Evolutionary conservation across 2,329 filamentous ascomycete genomes (phyloP), one percentile per base, ranked within the genome.

Genomic region (Aspergillus flavus): DNA sequence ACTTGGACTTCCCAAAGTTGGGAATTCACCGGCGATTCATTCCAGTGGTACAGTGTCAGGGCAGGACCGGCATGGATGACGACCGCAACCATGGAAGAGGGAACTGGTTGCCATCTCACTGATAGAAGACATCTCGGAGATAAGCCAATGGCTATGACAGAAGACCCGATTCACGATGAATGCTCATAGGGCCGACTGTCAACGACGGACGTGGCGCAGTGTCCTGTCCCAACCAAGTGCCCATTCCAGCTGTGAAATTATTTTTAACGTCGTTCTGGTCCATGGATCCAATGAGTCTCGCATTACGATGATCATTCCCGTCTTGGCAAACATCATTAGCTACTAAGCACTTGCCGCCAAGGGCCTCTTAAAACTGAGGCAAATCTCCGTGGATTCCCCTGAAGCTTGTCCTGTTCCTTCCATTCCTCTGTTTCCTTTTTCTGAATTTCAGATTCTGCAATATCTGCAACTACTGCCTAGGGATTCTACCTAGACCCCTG

Each of bases 341-440:
- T 28, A 57, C 34, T 26, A 53, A 36, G 52, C 19, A 39, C 59
- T 30, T 60, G 59, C 65, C 65, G 65, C 64, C 64, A 66, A 62
- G 61, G 36, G 34, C 39, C n/a, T 59, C 57, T 61, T 64, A 65
- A 62, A 63, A 62, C 39, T 52, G 45, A 55, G 36, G 26, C 56
- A 59, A 46, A 57, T 45, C 32, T 59, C 62, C 56, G 52, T 23
- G 60, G 52, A 56, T 50, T 34, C 26, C 56, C 45, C 59, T 59
- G 64, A 65, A 65, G 68, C 68, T 68, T 67, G 64, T 59, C 62
- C 58, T 62, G 61, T 48, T 65, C 60, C 58, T 64, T 57, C 36
- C 39, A 41, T 45, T 59, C 28, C 41, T 59, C 16, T 36, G 12
- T 16, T 36, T 50, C n/a, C 54, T 61, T 34, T 61, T 32, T 12